These are phyloP conservation scores for Ampelocalamus luodianensis DNA, from an alignment of 176 grass and related monocot species.

Conservation along the genomic window DNA sequence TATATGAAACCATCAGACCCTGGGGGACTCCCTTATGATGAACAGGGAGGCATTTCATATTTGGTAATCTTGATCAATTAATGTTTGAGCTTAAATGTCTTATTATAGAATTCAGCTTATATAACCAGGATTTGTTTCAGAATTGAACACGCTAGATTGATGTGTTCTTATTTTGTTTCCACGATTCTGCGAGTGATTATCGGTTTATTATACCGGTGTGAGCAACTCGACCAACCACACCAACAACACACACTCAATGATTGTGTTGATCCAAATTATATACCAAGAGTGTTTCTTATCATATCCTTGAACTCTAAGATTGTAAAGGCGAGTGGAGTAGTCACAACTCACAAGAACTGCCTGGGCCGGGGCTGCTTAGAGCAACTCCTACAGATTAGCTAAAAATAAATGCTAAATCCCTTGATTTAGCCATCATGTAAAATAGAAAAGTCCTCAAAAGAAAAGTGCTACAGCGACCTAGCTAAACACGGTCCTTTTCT, in stretches of 20 bases:
- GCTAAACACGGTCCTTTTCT: too few species aligned
- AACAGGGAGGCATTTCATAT: background rate
- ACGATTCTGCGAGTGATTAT: constrained; percentile 70
- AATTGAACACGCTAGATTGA: background rate
- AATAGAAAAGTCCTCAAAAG: too few species aligned
- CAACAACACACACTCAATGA: constrained; percentile 84
- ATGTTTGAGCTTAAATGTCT: background rate
- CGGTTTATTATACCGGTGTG: constrained; percentile 82
- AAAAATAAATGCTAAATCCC: too few species aligned
- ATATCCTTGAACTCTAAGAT: constrained; percentile 77
- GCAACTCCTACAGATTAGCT: too few species aligned
- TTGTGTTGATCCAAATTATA: constrained; percentile 89
- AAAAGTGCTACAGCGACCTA: too few species aligned
- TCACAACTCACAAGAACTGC: constrained; percentile 88
- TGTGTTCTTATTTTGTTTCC: too few species aligned
- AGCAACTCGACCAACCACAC: constrained; percentile 71
- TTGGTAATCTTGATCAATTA: background rate
- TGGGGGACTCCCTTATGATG: background rate
- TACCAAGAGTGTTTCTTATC: constrained; percentile 86
- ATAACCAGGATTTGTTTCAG: background rate
- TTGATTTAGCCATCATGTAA: too few species aligned
- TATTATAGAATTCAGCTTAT: background rate
- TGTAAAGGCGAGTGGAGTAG: constrained; percentile 79
- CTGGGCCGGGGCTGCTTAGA: constrained; percentile 84
- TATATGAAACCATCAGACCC: background rate